Evolutionary conservation across 345 rosid species (phyloP), one percentile per base, ranked within the genome.

Genomic region (Angophora floribunda): DNA sequence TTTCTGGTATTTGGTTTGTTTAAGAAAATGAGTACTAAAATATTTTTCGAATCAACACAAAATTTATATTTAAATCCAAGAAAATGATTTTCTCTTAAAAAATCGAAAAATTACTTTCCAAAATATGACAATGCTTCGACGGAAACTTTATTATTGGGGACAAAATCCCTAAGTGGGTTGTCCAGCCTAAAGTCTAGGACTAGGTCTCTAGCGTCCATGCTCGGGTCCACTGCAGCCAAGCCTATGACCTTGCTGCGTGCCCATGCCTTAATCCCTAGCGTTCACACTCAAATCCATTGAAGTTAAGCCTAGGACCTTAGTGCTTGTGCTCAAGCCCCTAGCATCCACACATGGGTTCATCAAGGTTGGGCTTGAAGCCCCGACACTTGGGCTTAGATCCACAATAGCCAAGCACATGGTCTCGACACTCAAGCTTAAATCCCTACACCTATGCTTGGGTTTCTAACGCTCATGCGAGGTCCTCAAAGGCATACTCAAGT

Each of bases 61-160:
- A 53, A 53, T 28, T 28, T 55, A 55, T 55, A 8, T 55, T 55
- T 55, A 22, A 55, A 55, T 55, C 21, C 13, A 55, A 55, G 0
- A 10, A 22, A 55, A 55, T 55, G 4, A 55, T 22, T 55, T 55
- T 55, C 61, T 55, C 13, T 55, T 55, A 55, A 9, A 55, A 55
- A 55, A 28, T 55, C 61, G 41, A 55, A 1, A 55, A 55, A 21
- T 55, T 28, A 22, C 24, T 21, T 55, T 22, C 28, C 61, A 8
- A 22, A 9, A 8, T 55, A 55, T 0, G 13, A 9, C 61, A 21
- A 22, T 22, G 9, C 0, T 7, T 3, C 7, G 2, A 55, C 0
- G 0, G 1, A 55, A 55, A 22, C 28, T 0, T 7, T 55, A 22
- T 12, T 3, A 28, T 21, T 21, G 21, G 21, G 28, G 5, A 55